Base-by-base conservation (phyloP, 345 rosid genomes). In the Acer negundo region DNA sequence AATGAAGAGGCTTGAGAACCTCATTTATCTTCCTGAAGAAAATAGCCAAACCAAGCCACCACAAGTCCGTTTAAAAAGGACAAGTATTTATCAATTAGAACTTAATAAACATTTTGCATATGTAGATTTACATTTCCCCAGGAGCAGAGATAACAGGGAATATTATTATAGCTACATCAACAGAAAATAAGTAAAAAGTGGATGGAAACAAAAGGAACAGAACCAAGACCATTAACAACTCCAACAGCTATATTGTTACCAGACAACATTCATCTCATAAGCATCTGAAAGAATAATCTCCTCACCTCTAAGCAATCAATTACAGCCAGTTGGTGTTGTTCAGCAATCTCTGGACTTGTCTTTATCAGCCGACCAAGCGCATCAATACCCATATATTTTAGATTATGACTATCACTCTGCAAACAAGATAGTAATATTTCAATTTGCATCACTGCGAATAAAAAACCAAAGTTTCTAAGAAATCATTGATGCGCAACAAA, bases 291-390 rank as follows among this genome's bases (percentile, higher is more conserved):
- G n/a, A 42, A 68, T 68, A 79, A 79, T 42, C 76, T 73, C 55
- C 91, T 88, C 75, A 94, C 99, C 99, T 96, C 99, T 79, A 96
- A 87, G 89, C 99, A 96, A 88, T 96, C 98, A 61, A 96, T 94
- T 77, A 96, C 98, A 77, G 99, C 97, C 86, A 96, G 84, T 73
- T 96, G 99, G 80, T 96, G 99, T 84, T 96, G 98, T 81, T 94
- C 99, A 67, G 95, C 98, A 76, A 94, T 91, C 68, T 96, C 99
- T 65, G 98, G 95, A 77, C 90, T 92, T 77, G 87, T 86, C 84
- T 92, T 95, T 81, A 96, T 94, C 87, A 96, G 83, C 75, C 92
- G 90, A 61, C 99, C 97, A 79, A 96, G 93, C 49, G 92, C 97
- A 87, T 94, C 98, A 81, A 96, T 92, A 65, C 98, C 99, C 97